These are phyloP conservation scores for Yarrowia keelungensis DNA, from an alignment of 805 yeast genomes.

Conservation along the genomic window DNA sequence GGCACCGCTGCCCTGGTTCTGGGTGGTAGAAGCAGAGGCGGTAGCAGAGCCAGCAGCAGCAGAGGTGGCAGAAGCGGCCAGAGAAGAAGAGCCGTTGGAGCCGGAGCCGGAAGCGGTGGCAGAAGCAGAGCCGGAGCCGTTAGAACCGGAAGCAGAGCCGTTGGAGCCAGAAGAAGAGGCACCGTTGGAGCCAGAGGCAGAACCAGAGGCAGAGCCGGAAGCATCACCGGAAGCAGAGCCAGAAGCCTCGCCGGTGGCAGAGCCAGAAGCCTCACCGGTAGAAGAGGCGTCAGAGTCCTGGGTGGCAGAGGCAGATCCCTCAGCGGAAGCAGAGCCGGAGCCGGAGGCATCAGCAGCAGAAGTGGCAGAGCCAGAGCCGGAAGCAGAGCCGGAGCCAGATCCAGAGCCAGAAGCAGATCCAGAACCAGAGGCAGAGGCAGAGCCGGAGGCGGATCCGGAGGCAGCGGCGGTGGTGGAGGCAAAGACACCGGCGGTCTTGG, in stretches of 20 bases:
- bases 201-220: background rate
- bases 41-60: constrained; percentile 1
- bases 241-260: background rate
- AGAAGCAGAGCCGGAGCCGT: background rate
- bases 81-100: constrained; percentile 2
- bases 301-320: background rate
- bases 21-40: constrained; percentile 7
- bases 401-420: constrained; percentile 3
- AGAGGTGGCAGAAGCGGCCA: constrained; percentile 15
- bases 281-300: background rate
- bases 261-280: background rate
- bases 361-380: constrained; percentile 4
- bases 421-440: constrained; percentile 15
- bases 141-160: constrained; percentile 12
- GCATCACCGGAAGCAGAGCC: background rate
- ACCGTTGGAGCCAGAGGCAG: background rate
- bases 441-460: constrained; percentile 7
- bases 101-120: constrained; percentile 10
- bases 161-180: background rate
- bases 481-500: constrained; percentile 21
- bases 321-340: constrained; percentile 4
- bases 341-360: constrained; percentile 8
- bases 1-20: constrained; percentile 26
- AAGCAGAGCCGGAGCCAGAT: constrained; percentile 8
- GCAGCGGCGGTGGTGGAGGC: constrained; percentile 16